These are phyloP conservation scores for Sugiyamaella mastotermitis DNA, from an alignment of 805 yeast genomes.

Conservation along the genomic window DNA sequence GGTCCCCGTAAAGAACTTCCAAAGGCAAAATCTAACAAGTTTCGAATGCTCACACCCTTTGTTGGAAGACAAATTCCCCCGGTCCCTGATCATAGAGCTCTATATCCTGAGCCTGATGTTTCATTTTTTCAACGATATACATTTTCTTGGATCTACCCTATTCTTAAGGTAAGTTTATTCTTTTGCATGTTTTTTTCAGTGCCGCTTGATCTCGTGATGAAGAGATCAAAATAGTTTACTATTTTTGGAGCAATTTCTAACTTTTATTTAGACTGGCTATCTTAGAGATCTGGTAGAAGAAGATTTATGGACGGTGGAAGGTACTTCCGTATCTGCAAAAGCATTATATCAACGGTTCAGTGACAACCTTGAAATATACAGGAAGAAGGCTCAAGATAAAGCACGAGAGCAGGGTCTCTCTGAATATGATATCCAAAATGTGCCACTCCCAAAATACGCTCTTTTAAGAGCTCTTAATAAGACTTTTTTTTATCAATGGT, in stretches of 20 bases:
- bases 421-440: slow-evolving; percentile 29
- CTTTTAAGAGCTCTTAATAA: slow-evolving; percentile 32
- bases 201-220: too few species aligned
- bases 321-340: slow-evolving; percentile 30
- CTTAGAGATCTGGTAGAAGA: slow-evolving; percentile 52
- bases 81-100: slow-evolving; percentile 15
- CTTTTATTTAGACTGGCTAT: slow-evolving; percentile 42
- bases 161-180: slow-evolving; percentile 18
- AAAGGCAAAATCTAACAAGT: too few species aligned
- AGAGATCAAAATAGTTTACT: too few species aligned
- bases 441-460: slow-evolving; percentile 18
- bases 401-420: slow-evolving; percentile 36
- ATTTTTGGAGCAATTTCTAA: background rate
- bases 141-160: slow-evolving; percentile 21
- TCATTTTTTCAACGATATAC: slow-evolving; percentile 13
- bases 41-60: slow-evolving; percentile 18
- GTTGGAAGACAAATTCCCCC: slow-evolving; percentile 23
- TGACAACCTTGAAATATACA: slow-evolving; percentile 26
- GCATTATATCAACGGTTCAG: slow-evolving; percentile 35
- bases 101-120: slow-evolving; percentile 20
- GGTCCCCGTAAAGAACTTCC: too few species aligned
- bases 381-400: slow-evolving; percentile 21
- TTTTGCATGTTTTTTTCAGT: slow-evolving; percentile 1
- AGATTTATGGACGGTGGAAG: slow-evolving; percentile 45
- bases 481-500: slow-evolving; percentile 31